Percentiles rank a stretch among this genome's conserved stretches.
These are phyloP conservation scores for Podila minutissima DNA, from an alignment of 192 early-diverging fungal genomes.

Conservation along the genomic window DNA sequence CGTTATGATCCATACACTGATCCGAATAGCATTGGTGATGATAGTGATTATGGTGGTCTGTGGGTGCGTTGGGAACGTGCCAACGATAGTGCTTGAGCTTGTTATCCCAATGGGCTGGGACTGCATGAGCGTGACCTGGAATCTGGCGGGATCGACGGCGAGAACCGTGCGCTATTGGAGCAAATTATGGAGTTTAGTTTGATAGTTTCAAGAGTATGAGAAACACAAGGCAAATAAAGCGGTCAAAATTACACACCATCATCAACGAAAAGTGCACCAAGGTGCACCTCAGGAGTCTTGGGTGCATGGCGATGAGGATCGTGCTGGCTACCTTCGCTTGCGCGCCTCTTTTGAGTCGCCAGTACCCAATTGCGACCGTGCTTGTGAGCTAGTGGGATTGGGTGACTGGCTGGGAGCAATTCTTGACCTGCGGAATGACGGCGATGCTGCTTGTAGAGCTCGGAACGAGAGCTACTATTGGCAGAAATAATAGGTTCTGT, in stretches of 20 bases:
- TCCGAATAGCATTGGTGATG: slow-evolving; percentile 6
- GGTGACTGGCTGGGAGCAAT: background rate
- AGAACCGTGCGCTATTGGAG: too few species aligned
- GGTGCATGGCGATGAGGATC: too few species aligned
- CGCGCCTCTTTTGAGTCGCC: background rate
- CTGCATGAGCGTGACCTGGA: background rate
- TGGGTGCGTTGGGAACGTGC: background rate
- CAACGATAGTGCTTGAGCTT: background rate
- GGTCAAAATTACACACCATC: too few species aligned
- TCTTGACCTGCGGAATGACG: background rate
- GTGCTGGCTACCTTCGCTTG: background rate
- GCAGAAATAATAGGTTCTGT: background rate
- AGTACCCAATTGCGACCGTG: background rate
- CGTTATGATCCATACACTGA: background rate
- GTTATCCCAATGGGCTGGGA: background rate
- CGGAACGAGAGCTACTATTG: background rate
- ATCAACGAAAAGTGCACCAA: too few species aligned
- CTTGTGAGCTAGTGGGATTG: background rate
- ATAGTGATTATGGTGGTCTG: slow-evolving; percentile 4
- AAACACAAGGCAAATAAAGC: too few species aligned
- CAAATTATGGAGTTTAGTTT: too few species aligned
- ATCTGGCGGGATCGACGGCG: background rate
- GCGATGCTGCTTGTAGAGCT: background rate
- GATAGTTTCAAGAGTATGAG: too few species aligned
- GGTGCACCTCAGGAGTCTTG: too few species aligned